These are phyloP conservation scores for Ophiostoma sp. DNA, from an alignment of 2,329 filamentous ascomycete genomes.

Conservation along the genomic window DNA sequence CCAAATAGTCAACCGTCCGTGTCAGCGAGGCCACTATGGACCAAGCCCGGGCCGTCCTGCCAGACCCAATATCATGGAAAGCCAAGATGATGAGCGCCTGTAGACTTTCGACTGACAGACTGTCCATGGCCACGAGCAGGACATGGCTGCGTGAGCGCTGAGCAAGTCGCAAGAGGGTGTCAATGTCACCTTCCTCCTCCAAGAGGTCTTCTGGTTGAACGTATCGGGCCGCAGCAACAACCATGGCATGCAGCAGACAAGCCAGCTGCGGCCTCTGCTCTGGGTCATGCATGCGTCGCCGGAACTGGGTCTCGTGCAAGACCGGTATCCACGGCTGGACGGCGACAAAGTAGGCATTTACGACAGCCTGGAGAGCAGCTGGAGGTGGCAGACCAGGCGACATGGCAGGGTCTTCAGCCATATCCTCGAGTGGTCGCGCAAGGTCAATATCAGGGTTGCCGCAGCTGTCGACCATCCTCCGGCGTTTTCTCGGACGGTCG, in stretches of 20 bases:
- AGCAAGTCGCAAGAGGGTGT: slow-evolving; percentile 26
- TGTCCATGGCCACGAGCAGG: slow-evolving; percentile 37
- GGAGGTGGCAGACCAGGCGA: slow-evolving; percentile 20
- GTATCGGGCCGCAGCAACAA: slow-evolving; percentile 33
- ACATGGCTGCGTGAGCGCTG: slow-evolving; percentile 31
- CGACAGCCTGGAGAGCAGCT: slow-evolving; percentile 32
- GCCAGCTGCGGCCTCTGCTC: slow-evolving; percentile 33
- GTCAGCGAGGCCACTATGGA: slow-evolving; percentile 41
- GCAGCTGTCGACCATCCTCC: slow-evolving; percentile 26
- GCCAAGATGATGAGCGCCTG: slow-evolving; percentile 40
- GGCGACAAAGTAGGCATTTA: slow-evolving; percentile 37
- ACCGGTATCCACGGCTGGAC: slow-evolving; percentile 43
- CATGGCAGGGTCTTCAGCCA: background rate
- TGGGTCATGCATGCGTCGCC: slow-evolving; percentile 33
- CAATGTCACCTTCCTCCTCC: slow-evolving; percentile 23
- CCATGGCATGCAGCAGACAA: slow-evolving; percentile 40
- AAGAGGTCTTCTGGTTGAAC: slow-evolving; percentile 22
- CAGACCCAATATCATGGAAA: slow-evolving; percentile 38
- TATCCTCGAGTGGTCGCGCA: slow-evolving; percentile 7
- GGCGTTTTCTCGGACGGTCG: slow-evolving; percentile 20
- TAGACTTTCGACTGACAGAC: slow-evolving; percentile 38
- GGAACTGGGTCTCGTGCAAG: slow-evolving; percentile 39
- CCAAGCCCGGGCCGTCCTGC: slow-evolving; percentile 37
- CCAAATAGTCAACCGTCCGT: slow-evolving; percentile 41
- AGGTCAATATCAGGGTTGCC: slow-evolving; percentile 25